A percentile compares a stretch with the other conserved stretches of the same genome.
Evolutionary conservation across 2,329 filamentous ascomycete genomes (phyloP).

Genomic region (Sordariomycetes sp.): DNA sequence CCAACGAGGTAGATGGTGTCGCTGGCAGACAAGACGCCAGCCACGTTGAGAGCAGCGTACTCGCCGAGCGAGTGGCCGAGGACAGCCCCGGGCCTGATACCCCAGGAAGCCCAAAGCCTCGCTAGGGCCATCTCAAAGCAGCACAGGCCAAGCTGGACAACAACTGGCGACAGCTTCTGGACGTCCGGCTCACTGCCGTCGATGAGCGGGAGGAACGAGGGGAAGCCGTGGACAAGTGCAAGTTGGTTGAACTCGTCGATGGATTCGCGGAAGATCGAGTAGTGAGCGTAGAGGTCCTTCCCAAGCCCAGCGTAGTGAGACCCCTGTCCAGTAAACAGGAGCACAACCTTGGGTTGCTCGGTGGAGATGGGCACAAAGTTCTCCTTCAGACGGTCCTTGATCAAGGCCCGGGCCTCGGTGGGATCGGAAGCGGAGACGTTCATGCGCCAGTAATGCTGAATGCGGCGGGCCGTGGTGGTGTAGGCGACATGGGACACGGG

Average conservation of each 20-base stretch:
- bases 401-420: constrained; percentile 28
- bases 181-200: constrained; percentile 31
- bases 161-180: constrained; percentile 33
- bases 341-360: constrained; percentile 27
- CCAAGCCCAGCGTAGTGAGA: constrained; percentile 41
- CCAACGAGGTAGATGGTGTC: constrained; percentile 67
- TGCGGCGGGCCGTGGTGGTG: constrained; percentile 55
- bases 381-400: constrained; percentile 44
- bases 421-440: constrained; percentile 31
- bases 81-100: constrained; percentile 41
- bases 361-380: constrained; percentile 40
- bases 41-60: constrained; percentile 61
- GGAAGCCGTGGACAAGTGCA: constrained; percentile 37
- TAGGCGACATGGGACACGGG: constrained; percentile 52
- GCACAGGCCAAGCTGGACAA: constrained; percentile 42
- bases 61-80: constrained; percentile 59
- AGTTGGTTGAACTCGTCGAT: constrained; percentile 48
- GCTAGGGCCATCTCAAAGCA: constrained; percentile 48
- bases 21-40: constrained; percentile 59
- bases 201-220: constrained; percentile 39
- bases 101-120: constrained; percentile 45
- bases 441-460: constrained; percentile 48
- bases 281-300: constrained; percentile 35
- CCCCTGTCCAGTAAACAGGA: constrained; percentile 48
- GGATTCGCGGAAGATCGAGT: constrained; percentile 35